Evolutionary conservation across 2,329 filamentous ascomycete species (phyloP).

Genomic region (Sordariomycetes sp.): DNA sequence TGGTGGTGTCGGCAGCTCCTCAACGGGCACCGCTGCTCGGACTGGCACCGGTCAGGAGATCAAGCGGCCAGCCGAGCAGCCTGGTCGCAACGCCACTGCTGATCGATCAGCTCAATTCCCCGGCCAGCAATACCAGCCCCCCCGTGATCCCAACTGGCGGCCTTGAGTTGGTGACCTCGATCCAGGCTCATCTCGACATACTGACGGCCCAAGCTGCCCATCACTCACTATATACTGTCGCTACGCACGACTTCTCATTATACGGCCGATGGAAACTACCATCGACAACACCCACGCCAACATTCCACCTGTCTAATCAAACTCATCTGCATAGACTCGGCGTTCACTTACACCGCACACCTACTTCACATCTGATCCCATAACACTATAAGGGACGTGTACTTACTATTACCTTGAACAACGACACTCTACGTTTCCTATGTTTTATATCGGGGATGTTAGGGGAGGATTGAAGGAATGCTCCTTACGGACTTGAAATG

Average conservation of each 20-base stretch:
- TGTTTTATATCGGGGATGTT: no score
- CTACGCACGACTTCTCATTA: background rate
- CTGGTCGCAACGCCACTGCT: slow-evolving; percentile 41
- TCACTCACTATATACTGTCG: background rate
- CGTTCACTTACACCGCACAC: slow-evolving; percentile 12
- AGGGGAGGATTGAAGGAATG: no score
- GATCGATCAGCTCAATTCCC: slow-evolving; percentile 29
- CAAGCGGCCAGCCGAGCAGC: slow-evolving; percentile 52
- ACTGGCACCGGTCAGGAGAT: slow-evolving; percentile 36
- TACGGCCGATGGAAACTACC: background rate
- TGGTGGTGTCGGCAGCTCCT: slow-evolving; percentile 22
- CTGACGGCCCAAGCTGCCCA: background rate
- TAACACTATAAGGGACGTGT: background rate
- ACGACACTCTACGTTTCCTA: background rate
- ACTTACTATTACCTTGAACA: background rate
- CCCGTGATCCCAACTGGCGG: slow-evolving; percentile 34
- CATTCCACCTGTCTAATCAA: slow-evolving; percentile 15
- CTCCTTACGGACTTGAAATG: no score
- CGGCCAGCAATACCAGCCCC: slow-evolving; percentile 29
- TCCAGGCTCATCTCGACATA: background rate
- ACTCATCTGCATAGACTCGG: slow-evolving; percentile 22
- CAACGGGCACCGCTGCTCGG: slow-evolving; percentile 10
- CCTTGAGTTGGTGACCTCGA: slow-evolving; percentile 9
- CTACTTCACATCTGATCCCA: background rate
- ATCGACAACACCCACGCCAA: background rate